These are phyloP conservation scores for Porodaedalea pini DNA, from an alignment of 1,284 basidiomycete genomes.

Conservation along the genomic window DNA sequence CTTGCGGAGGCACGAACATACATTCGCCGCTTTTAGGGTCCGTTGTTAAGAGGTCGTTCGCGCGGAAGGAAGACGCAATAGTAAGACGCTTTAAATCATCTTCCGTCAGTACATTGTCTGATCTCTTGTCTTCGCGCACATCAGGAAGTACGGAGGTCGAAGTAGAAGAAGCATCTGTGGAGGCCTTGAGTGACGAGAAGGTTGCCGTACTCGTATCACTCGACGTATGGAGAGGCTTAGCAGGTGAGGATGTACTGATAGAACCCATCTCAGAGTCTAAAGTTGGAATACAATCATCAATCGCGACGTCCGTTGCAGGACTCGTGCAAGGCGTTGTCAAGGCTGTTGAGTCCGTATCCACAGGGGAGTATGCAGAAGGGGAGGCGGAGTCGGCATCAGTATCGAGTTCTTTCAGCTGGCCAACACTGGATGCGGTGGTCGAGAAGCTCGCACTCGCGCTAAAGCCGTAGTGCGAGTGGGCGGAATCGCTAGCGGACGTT, in stretches of 20 bases:
- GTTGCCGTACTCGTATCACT: constrained; percentile 9
- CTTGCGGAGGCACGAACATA: constrained; percentile 60
- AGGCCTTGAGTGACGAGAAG: background rate
- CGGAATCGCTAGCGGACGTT: constrained; percentile 16
- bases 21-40: constrained; percentile 38
- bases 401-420: constrained; percentile 12
- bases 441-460: constrained; percentile 17
- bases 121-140: background rate
- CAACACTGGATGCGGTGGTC: constrained; percentile 19
- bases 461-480: constrained; percentile 19
- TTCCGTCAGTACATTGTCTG: background rate
- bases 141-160: background rate
- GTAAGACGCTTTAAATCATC: constrained; percentile 13
- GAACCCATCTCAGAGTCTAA: constrained; percentile 1
- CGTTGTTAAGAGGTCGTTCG: constrained; percentile 36
- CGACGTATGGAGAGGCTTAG: background rate
- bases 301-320: constrained; percentile 16
- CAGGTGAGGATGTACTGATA: background rate
- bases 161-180: background rate
- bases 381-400: constrained; percentile 5
- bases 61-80: constrained; percentile 36
- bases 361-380: constrained; percentile 6
- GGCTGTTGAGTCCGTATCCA: constrained; percentile 10
- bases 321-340: constrained; percentile 20
- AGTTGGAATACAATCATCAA: constrained; percentile 21